Percentiles rank a stretch among this genome's conserved stretches.
These are phyloP conservation scores for Blastobotrys ciferrii DNA, from an alignment of 1,139 yeast genomes.

Conservation along the genomic window DNA sequence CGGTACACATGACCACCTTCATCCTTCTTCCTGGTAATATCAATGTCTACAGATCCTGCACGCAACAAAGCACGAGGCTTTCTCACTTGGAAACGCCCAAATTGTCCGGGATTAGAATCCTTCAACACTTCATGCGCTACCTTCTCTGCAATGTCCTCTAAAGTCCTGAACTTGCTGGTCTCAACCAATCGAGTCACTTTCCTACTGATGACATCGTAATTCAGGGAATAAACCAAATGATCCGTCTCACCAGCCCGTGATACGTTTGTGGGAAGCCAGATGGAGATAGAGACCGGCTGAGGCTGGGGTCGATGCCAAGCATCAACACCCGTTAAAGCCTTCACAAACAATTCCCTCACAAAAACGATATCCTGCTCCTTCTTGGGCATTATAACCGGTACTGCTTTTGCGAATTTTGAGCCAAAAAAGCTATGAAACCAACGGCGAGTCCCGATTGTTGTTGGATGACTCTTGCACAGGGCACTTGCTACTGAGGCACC, in stretches of 20 bases:
- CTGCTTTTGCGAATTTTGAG: background rate
- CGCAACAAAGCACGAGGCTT: slow-evolving; percentile 57
- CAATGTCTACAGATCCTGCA: slow-evolving; percentile 50
- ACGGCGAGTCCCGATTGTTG: background rate
- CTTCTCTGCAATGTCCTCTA: slow-evolving; percentile 57
- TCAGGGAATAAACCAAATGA: slow-evolving; percentile 75
- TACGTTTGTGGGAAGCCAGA: slow-evolving; percentile 66
- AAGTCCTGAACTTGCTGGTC: slow-evolving; percentile 47
- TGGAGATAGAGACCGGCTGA: slow-evolving; percentile 64
- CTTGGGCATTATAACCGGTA: background rate
- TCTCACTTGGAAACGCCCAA: slow-evolving; percentile 46
- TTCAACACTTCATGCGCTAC: slow-evolving; percentile 51
- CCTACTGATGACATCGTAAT: slow-evolving; percentile 80
- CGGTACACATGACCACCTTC: slow-evolving; percentile 40
- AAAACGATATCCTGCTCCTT: slow-evolving; percentile 49
- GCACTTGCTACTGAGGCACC: background rate
- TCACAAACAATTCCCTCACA: slow-evolving; percentile 55
- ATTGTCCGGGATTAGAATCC: slow-evolving; percentile 51
- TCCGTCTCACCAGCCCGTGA: slow-evolving; percentile 69
- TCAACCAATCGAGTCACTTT: slow-evolving; percentile 55
- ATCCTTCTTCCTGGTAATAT: slow-evolving; percentile 39
- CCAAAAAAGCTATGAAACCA: background rate
- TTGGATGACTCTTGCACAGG: background rate
- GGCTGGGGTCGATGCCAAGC: slow-evolving; percentile 71
- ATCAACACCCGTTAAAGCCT: slow-evolving; percentile 70